Evolutionary conservation across 2,329 filamentous ascomycete species (phyloP).

Genomic region (Monilinia fructigena): DNA sequence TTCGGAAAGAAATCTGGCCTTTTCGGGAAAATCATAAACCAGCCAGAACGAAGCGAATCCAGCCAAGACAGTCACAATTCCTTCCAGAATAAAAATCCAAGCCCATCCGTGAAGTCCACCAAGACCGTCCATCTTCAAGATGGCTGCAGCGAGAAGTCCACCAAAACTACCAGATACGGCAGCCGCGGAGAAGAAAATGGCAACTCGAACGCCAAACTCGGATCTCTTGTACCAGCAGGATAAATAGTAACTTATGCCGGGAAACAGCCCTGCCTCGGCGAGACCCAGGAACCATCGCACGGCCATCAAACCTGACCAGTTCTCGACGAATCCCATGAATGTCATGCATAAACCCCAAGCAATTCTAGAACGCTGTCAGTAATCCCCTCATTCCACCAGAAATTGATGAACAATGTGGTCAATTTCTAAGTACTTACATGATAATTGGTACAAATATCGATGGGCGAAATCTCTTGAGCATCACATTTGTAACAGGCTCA

Average conservation of each 20-base stretch:
- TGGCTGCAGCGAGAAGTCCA: constrained; percentile 70
- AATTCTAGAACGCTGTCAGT: constrained; percentile 45
- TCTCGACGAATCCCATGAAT: constrained; percentile 43
- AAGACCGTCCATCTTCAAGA: constrained; percentile 66
- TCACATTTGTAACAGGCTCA: constrained; percentile 71
- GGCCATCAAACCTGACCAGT: constrained; percentile 39
- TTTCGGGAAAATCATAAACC: constrained; percentile 78
- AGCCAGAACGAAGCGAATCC: constrained; percentile 71
- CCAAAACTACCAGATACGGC: constrained; percentile 77
- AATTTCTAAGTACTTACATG: constrained; percentile 55
- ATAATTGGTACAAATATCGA: constrained; percentile 79
- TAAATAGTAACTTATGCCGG: constrained; percentile 76
- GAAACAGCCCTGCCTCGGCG: constrained; percentile 73
- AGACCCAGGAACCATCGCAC: constrained; percentile 63
- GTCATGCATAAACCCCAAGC: constrained; percentile 69
- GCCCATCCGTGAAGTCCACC: constrained; percentile 57
- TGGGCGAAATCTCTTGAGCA: constrained; percentile 70
- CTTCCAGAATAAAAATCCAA: constrained; percentile 70
- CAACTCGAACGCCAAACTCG: constrained; percentile 77
- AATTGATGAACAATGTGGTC: neutral
- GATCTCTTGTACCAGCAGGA: constrained; percentile 80
- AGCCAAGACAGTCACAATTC: constrained; percentile 66
- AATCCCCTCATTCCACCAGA: neutral
- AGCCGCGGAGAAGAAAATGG: constrained; percentile 81
- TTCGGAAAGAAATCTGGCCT: constrained; percentile 69